Conservation (phyloP, 2,329 filamentous ascomycete genomes). For the Trichothecium roseum region DNA sequence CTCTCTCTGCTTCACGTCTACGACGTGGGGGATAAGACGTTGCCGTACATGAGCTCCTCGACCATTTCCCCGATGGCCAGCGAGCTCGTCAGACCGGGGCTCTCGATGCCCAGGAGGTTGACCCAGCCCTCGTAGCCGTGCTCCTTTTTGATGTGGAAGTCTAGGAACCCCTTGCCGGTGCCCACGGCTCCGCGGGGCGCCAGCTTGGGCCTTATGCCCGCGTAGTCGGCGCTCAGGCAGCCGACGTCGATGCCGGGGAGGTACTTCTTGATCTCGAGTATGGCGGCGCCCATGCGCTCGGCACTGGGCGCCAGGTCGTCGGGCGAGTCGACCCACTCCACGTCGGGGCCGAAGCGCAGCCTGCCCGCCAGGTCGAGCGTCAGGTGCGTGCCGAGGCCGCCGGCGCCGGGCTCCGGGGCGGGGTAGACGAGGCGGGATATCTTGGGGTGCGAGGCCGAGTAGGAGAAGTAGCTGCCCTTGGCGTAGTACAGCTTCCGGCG, state of each 20-base stretch:
- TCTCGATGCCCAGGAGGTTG: slow-evolving; percentile 88
- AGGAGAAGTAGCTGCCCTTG: slow-evolving; percentile 94
- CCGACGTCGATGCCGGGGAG: slow-evolving; percentile 60
- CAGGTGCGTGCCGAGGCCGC: slow-evolving; percentile 83
- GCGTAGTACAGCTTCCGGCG: slow-evolving; percentile 64
- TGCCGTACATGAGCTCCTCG: slow-evolving; percentile 34
- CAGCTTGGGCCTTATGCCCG: slow-evolving; percentile 84
- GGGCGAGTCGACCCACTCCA: slow-evolving; percentile 77
- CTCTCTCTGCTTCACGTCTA: background rate
- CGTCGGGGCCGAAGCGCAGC: slow-evolving; percentile 86
- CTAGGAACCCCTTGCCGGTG: slow-evolving; percentile 60
- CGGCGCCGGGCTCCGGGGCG: slow-evolving; percentile 69
- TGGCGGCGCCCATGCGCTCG: slow-evolving; percentile 51
- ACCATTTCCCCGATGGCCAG: slow-evolving; percentile 81
- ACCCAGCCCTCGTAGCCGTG: slow-evolving; percentile 74
- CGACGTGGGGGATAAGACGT: background rate
- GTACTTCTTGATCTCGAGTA: slow-evolving; percentile 68
- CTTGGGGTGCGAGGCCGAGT: slow-evolving; percentile 51
- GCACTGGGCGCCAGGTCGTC: slow-evolving; percentile 59
- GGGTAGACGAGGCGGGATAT: slow-evolving; percentile 77
- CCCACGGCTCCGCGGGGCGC: slow-evolving; percentile 47
- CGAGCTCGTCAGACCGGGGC: slow-evolving; percentile 78
- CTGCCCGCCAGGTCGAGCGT: slow-evolving; percentile 81
- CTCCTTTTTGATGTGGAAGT: slow-evolving; percentile 74
- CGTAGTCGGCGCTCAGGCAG: slow-evolving; percentile 71